Percentiles rank a stretch among this genome's conserved stretches.
phyloP scores from a whole-genome alignment of 140 eudicot genomes.

The Ambrosia hybrid region DNA sequence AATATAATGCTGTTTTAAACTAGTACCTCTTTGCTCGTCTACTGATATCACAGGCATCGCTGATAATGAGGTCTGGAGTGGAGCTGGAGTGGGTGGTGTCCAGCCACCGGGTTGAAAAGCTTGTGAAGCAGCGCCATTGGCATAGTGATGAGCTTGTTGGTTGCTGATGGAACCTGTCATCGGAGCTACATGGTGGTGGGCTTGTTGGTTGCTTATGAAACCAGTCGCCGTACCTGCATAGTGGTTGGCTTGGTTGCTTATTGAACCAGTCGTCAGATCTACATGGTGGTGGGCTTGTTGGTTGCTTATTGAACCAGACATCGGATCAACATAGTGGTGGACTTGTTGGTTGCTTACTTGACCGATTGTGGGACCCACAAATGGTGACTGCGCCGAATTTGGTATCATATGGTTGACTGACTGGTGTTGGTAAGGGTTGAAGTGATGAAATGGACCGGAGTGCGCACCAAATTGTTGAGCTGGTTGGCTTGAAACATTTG shows the following conservation, averaged over 20 bases:
- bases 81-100: slow-evolving; percentile 29
- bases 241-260: slow-evolving; percentile 6
- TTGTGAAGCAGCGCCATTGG: slow-evolving; percentile 21
- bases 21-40: slow-evolving; percentile 36
- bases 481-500: slow-evolving; percentile 30
- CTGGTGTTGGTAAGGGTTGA: slow-evolving; percentile 36
- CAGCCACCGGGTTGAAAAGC: slow-evolving; percentile 30
- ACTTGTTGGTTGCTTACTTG: slow-evolving; percentile 29
- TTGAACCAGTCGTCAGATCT: neutral
- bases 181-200: slow-evolving; percentile 5
- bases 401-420: slow-evolving; percentile 35
- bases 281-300: slow-evolving; percentile 6
- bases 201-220: neutral
- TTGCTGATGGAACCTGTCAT: neutral
- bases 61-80: slow-evolving; percentile 36
- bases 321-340: neutral
- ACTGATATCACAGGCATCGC: slow-evolving; percentile 26
- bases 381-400: slow-evolving; percentile 31
- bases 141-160: slow-evolving; percentile 2
- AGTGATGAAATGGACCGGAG: slow-evolving; percentile 35
- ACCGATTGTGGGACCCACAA: slow-evolving; percentile 27
- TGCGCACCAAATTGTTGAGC: slow-evolving; percentile 38
- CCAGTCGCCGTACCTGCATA: neutral
- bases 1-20: neutral
- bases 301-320: neutral